Evolutionary conservation across 129 eudicot genomes (phyloP).

Genomic region (Cynara cardunculus): DNA sequence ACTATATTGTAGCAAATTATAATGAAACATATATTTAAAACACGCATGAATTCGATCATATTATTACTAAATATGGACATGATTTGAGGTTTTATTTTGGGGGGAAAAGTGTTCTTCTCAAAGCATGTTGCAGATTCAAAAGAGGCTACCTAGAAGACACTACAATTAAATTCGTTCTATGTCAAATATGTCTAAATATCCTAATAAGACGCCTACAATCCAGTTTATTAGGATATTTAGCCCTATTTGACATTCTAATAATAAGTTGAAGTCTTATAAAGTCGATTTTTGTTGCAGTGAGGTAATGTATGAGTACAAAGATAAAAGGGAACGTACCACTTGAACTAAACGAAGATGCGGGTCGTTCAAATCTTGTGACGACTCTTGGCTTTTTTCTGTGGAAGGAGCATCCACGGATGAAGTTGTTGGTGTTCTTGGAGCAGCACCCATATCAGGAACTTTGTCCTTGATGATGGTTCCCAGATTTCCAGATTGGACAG

Average conservation of each 20-base stretch:
- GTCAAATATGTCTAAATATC: no score
- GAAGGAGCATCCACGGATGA: background rate
- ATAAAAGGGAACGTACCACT: constrained; percentile 18
- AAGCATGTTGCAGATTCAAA: background rate
- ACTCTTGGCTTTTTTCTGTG: background rate
- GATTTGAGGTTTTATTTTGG: background rate
- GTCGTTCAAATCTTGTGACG: background rate
- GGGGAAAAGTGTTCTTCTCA: background rate
- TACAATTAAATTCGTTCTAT: no score
- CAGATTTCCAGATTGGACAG: background rate
- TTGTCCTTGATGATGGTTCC: background rate
- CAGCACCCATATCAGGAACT: background rate
- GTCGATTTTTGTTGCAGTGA: background rate
- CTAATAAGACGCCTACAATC: background rate
- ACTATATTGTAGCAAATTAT: background rate
- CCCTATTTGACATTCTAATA: background rate
- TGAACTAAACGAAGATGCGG: constrained; percentile 13
- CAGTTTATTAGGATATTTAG: background rate
- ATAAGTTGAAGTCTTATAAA: no score
- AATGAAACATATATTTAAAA: background rate
- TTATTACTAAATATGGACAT: background rate
- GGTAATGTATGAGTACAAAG: background rate
- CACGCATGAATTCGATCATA: background rate
- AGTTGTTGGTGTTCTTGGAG: background rate
- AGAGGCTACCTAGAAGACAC: background rate